Conservation (phyloP, 2,329 filamentous ascomycete species). For the Beauveria varroae region DNA sequence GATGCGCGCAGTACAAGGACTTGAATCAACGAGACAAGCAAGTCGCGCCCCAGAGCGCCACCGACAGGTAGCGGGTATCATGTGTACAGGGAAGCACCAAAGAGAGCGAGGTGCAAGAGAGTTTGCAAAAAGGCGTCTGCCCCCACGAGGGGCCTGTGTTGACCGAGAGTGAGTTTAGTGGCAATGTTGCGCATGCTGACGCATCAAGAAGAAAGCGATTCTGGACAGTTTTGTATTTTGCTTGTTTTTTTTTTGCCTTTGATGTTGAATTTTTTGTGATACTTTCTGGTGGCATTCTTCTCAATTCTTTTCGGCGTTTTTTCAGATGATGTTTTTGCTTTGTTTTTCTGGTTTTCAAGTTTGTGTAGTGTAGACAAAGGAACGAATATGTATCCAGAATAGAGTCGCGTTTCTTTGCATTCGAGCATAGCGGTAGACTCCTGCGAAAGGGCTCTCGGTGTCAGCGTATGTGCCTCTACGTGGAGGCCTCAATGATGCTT, state of each 20-base stretch:
- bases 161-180: background rate
- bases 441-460: background rate
- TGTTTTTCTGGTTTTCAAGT: background rate
- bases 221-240: background rate
- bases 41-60: background rate
- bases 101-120: background rate
- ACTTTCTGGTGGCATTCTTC: background rate
- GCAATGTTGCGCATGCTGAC: background rate
- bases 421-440: background rate
- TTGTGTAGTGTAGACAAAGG: background rate
- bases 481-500: slow-evolving; percentile 7
- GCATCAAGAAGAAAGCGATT: background rate
- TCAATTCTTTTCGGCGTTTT: background rate
- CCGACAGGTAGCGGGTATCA: slow-evolving; percentile 1
- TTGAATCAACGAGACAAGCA: background rate
- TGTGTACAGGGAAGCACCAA: background rate
- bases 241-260: background rate
- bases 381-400: background rate
- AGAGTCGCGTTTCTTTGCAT: background rate
- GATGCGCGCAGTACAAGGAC: background rate
- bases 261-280: background rate
- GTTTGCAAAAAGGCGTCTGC: background rate
- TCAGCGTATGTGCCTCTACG: background rate
- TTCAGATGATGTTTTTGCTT: background rate
- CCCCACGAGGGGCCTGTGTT: background rate